These are phyloP conservation scores for Fusarium siculi DNA, from an alignment of 2,329 filamentous ascomycete genomes.

Conservation along the genomic window DNA sequence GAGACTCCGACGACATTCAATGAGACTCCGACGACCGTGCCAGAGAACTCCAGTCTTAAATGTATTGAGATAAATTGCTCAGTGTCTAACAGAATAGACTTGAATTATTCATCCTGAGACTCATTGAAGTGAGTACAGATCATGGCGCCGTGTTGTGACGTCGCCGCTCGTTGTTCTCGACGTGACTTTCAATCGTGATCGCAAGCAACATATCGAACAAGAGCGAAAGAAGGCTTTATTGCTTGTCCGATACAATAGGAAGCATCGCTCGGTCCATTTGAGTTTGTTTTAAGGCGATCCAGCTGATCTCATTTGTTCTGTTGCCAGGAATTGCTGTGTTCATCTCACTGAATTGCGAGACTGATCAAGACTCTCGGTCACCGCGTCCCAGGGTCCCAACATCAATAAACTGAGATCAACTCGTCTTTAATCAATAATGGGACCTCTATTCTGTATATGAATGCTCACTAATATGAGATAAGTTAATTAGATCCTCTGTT, in stretches of 20 bases:
- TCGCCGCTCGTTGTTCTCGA: background rate
- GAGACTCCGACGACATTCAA: no score
- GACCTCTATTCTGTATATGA: fast-evolving
- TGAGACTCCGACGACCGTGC: fast-evolving
- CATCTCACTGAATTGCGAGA: background rate
- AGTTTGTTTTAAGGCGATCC: fast-evolving
- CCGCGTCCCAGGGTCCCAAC: no score
- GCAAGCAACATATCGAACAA: background rate
- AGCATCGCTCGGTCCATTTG: fast-evolving
- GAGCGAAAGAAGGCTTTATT: background rate
- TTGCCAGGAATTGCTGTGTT: background rate
- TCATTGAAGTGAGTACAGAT: fast-evolving
- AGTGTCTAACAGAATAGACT: fast-evolving
- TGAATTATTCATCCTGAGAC: fast-evolving
- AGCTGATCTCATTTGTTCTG: background rate
- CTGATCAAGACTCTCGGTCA: background rate
- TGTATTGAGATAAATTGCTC: fast-evolving
- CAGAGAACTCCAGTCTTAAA: background rate
- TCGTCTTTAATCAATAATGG: fast-evolving
- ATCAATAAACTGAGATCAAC: fast-evolving
- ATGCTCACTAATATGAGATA: fast-evolving
- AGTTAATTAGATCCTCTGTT: no score
- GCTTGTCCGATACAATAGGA: fast-evolving
- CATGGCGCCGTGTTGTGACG: background rate
- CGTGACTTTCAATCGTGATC: background rate